Conservation (phyloP, 164 flowering plant genomes). For the Dillenia suffruticosa region DNA sequence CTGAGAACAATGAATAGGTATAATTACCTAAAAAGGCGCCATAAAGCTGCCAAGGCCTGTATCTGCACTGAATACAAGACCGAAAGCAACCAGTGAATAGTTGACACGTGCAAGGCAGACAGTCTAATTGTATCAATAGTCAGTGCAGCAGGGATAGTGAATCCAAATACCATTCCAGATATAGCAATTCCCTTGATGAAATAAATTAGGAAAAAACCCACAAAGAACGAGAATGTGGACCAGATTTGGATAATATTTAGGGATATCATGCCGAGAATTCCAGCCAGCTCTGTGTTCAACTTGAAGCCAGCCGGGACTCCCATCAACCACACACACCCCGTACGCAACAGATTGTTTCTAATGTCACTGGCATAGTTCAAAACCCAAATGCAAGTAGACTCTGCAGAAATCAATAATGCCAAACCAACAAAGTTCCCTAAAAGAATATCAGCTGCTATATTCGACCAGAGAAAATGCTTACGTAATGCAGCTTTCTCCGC, state of each 20-base stretch:
- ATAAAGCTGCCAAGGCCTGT: constrained; percentile 75
- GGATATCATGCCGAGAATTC: constrained; percentile 70
- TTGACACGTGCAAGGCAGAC: constrained; percentile 56
- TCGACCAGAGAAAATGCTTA: constrained; percentile 82
- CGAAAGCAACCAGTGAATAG: constrained; percentile 67
- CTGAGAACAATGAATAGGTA: not conserved
- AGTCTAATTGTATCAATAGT: constrained; percentile 51
- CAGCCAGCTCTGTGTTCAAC: constrained; percentile 87
- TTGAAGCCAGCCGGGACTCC: constrained; percentile 99
- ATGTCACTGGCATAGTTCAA: constrained; percentile 33
- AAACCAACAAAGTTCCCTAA: constrained; percentile 71
- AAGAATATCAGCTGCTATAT: constrained; percentile 57
- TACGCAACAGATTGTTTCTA: constrained; percentile 67
- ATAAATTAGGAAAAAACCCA: constrained; percentile 39
- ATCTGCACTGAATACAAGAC: constrained; percentile 69
- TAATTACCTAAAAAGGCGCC: constrained; percentile 92
- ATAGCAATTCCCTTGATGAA: constrained; percentile 61
- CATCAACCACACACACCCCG: constrained; percentile 98
- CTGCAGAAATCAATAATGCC: constrained; percentile 38
- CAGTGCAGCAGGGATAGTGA: constrained; percentile 67
- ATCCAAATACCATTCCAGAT: constrained; percentile 71
- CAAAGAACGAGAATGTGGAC: constrained; percentile 76
- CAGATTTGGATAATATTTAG: constrained; percentile 88
- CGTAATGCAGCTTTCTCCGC: constrained; percentile 67
- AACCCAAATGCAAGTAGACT: constrained; percentile 41